Conservation (phyloP, 2,329 filamentous ascomycete species). For the Monosporascus sp. region DNA sequence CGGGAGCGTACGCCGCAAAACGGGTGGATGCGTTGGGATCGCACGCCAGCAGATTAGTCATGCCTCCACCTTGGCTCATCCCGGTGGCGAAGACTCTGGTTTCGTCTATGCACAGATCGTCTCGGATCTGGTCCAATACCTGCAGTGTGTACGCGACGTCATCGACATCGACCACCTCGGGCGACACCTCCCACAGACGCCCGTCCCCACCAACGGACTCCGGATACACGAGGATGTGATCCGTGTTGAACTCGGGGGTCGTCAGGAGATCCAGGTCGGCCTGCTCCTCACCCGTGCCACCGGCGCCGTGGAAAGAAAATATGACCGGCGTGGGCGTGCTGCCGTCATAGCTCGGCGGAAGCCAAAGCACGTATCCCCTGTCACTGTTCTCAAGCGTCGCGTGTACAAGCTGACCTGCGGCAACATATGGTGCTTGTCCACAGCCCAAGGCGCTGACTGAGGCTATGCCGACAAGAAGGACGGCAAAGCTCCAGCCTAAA, state of each 20-base stretch:
- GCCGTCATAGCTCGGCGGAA: not conserved
- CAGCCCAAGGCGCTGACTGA: not conserved
- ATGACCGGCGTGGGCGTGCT: not conserved
- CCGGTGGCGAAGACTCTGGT: conserved; percentile 2
- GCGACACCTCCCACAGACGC: not conserved
- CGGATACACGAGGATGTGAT: conserved; percentile 2
- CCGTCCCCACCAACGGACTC: not conserved
- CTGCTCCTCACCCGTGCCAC: not conserved
- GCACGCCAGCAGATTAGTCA: conserved; percentile 1
- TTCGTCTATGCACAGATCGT: conserved; percentile 9
- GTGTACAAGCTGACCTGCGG: not conserved
- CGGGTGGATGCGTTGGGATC: not conserved
- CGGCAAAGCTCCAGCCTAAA: not conserved
- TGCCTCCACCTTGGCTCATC: conserved; percentile 4
- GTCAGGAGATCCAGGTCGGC: conserved; percentile 1
- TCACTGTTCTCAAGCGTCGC: not conserved
- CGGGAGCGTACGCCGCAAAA: conserved; percentile 1
- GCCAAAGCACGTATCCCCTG: not conserved
- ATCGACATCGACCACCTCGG: not conserved
- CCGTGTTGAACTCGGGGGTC: conserved; percentile 1
- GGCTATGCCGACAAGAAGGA: not conserved
- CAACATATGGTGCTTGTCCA: not conserved
- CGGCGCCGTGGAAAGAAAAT: conserved; percentile 2
- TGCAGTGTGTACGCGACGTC: conserved; percentile 1
- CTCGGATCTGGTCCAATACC: conserved; percentile 12